Evolutionary conservation across 2,329 filamentous ascomycete species (phyloP), one percentile per base, ranked within the genome.

Genomic region (Neodidymelliopsis sp.): DNA sequence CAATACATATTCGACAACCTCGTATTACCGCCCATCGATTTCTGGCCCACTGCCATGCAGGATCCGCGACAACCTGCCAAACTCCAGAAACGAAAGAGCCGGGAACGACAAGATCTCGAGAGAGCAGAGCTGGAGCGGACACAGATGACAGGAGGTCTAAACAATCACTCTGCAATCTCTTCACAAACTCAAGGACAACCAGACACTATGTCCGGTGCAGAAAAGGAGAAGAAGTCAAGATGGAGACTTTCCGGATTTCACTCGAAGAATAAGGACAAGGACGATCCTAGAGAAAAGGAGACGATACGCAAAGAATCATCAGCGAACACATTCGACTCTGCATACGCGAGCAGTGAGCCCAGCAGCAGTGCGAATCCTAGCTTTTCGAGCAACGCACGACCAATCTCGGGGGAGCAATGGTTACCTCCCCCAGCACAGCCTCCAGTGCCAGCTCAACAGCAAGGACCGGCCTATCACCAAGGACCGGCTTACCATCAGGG

Each of bases 241-340:
- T 72, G 66, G 61, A 65, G 66, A 13, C 59, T 71, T 19, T 72
- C 69, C 8, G 71, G 70, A 19, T 72, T 71, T 45, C 67, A 71
- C 36, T 65, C 64, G 13, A 71, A 70, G 49, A 67, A 70, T 22
- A 70, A 70, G 48, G 57, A 66, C 11, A 57, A 52, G 34, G 61
- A 62, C 12, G 56, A 63, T 9, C 45, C 34, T 3, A 49, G 49
- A 18, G 54, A 61, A 31, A 53, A 48, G 19, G 35, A 53, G 1
- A 44, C 46, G 12, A 54, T 62, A 6, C 44, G 40, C 9, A 53
- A 53, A 27, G 54, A 54, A n/a, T 46, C 52, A 24, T 51, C 50
- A 4, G 39, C 51, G n/a, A 56, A 56, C 16, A 59, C 56, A 15
- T 59, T 53, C 9, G 69, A 72, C 44, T 72, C 69, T 6, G 63